Base-by-base conservation (phyloP, 2,329 filamentous ascomycete genomes). In the Pseudonectria buxi region DNA sequence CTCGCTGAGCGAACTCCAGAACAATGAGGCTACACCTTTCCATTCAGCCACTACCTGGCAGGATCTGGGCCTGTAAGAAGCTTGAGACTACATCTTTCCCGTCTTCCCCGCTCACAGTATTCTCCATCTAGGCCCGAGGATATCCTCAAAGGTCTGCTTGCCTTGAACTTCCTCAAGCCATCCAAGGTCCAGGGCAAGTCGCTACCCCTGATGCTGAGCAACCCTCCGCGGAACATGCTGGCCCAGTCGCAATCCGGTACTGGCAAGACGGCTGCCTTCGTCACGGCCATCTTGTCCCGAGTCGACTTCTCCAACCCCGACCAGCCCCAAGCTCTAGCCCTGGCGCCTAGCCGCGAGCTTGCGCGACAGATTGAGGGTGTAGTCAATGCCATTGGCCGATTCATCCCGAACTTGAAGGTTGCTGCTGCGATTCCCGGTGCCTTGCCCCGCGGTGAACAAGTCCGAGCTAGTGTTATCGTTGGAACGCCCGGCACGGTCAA, bases 161-260 rank as follows among this genome's bases (percentile, higher is more conserved):
- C 76, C 35, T 84, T 96, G 74, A 84, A 84, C 64, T 96, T 95
- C 70, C 76, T 81, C 55, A 94, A 94, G 63, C 92, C 92, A 1
- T 96, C 92, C 37, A 98, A 98, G 68, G 94, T 98, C 47, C 92
- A 98, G 68, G 92, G 95, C 62, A 86, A 83, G 51, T 92, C 92
- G 2, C 75, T 98, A 13, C 92, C 92, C 18, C 73, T 98, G 36
- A 83, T 98, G 55, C 76, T 98, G 45, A 69, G 76, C 51, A 72
- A 95, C 56, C 90, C 92, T n/a, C 83, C 90, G 1, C 74, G 74
- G 46, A 96, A 96, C 64, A 84, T 98, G 75, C 90, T 98, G 56
- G 92, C 89, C 4, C 92, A 98, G 65, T 98, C 92, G n/a, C 92
- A 98, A 63, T 98, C 92, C 3, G 92, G 92, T 51, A 98, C 92